Base-by-base conservation (phyloP, 2,329 filamentous ascomycete species). In the Phoma sp. region DNA sequence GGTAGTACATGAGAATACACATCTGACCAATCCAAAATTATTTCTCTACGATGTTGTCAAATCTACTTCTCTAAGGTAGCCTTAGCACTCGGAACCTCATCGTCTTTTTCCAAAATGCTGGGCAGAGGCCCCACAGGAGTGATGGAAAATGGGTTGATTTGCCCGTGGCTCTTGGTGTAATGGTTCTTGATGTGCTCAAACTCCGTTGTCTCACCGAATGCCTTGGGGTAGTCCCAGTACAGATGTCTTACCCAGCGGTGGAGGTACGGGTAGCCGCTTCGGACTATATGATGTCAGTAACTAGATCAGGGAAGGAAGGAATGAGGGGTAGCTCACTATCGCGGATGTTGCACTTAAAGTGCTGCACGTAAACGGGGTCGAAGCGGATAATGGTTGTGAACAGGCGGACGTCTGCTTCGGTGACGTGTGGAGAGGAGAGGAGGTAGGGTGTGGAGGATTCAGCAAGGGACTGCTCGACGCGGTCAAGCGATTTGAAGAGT, bases 111-210 rank as follows among this genome's bases (percentile, higher is more conserved):
- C 76, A 97, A 67, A 58, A 99, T 89, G 77, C 96, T 83, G 35
- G 93, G 93, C 68, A 91, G 65, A 4, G 95, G 93, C 0, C 93
- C 93, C 13, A 96, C 71, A 1, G 93, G 93, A 23, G 91, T 93
- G 70, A 99, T 96, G 35, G 81, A 79, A 72, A 81, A 82, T 41
- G 70, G 83, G 69, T 88, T 88, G 64, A 88, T 88, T 75, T 87
- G 85, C 61, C 72, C 77, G 73, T 88, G 86, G 60, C 82, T 86
- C 78, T 85, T 86, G 2, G 85, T 88, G 70, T 88, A 88, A 66
- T 88, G 86, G 39, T 83, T 89, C 84, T 96, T 97, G 79, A 98
- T 98, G 78, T 99, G 95, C 74, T 96, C 85, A 73, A 96, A 96
- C 75, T 97, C 85, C 22, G 93, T 96, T 57, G 92, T 95, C 46